phyloP scores from a whole-genome alignment of 495 filamentous ascomycete species.

The Penicillium bovifimosum region DNA sequence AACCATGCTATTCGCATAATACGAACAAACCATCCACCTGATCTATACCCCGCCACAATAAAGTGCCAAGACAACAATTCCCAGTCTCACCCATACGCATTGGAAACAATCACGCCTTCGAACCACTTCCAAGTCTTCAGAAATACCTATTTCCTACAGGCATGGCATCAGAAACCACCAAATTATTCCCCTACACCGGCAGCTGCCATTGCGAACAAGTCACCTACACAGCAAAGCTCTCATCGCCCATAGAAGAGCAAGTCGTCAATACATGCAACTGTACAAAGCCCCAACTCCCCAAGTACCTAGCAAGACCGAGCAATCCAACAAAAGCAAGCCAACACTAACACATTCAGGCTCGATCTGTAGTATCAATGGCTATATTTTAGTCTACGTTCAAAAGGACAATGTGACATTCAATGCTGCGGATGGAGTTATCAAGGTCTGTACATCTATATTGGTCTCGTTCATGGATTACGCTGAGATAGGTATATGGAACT shows the following conservation, averaged over 20 bases:
- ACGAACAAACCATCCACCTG: not conserved
- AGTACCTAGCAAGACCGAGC: too few relatives aligned
- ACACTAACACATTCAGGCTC: not conserved
- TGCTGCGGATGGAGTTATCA: not conserved
- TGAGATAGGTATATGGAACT: too few relatives aligned
- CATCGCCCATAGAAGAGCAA: slow-evolving; percentile 6
- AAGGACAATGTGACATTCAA: not conserved
- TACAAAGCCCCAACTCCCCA: too few relatives aligned
- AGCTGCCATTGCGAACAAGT: slow-evolving; percentile 7
- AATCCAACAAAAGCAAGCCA: too few relatives aligned
- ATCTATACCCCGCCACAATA: not conserved
- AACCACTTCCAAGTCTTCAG: not conserved
- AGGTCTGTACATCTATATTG: not conserved
- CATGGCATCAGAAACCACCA: not conserved
- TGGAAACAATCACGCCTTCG: too few relatives aligned
- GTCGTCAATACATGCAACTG: slow-evolving; percentile 5
- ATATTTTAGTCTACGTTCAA: slow-evolving; percentile 1
- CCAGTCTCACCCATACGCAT: not conserved
- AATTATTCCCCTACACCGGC: not conserved
- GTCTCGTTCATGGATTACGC: not conserved
- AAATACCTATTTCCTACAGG: not conserved
- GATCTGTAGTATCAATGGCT: slow-evolving; percentile 9
- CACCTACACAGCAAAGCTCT: not conserved
- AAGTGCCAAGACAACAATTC: not conserved
- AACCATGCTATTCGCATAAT: not conserved